phyloP scores from a whole-genome alignment of 1,284 basidiomycete genomes.

The Leccinum subatratum region DNA sequence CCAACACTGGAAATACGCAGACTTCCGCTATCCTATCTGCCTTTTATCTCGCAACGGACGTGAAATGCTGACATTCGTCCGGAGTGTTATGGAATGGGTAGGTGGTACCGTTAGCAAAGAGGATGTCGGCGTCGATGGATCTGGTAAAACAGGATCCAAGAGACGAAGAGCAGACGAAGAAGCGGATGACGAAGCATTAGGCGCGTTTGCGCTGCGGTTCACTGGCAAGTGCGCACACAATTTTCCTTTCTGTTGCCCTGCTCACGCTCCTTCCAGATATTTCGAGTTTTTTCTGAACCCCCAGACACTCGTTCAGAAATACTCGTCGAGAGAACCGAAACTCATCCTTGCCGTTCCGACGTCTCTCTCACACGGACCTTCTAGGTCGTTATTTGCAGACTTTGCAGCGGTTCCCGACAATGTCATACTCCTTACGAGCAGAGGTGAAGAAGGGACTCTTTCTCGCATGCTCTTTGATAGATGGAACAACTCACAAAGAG shows the following conservation, averaged over 20 bases:
- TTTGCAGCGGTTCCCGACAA: slow-evolving; percentile 81
- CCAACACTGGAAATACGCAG: slow-evolving; percentile 93
- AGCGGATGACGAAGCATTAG: slow-evolving; percentile 67
- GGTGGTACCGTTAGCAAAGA: slow-evolving; percentile 89
- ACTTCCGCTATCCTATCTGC: slow-evolving; percentile 82
- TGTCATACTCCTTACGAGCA: slow-evolving; percentile 76
- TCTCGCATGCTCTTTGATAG: slow-evolving; percentile 75
- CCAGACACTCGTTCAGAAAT: slow-evolving; percentile 73
- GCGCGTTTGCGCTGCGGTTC: slow-evolving; percentile 72
- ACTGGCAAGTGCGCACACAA: slow-evolving; percentile 40
- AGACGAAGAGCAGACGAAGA: slow-evolving; percentile 65
- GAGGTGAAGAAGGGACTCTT: slow-evolving; percentile 78
- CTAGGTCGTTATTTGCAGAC: slow-evolving; percentile 77
- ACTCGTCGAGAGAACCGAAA: slow-evolving; percentile 85
- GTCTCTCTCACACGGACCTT: slow-evolving; percentile 89
- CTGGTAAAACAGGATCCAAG: slow-evolving; percentile 48
- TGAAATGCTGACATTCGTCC: slow-evolving; percentile 91
- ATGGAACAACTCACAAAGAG: slow-evolving; percentile 80
- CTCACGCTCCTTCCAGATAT: slow-evolving; percentile 49
- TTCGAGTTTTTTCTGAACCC: slow-evolving; percentile 86
- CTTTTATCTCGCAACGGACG: slow-evolving; percentile 85
- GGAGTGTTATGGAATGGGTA: slow-evolving; percentile 99
- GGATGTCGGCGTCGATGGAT: slow-evolving; percentile 74
- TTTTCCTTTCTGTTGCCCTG: neutral
- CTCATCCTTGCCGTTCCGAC: slow-evolving; percentile 91